Conservation (phyloP, 1,284 basidiomycete genomes). For the Tilletia caries region DNA sequence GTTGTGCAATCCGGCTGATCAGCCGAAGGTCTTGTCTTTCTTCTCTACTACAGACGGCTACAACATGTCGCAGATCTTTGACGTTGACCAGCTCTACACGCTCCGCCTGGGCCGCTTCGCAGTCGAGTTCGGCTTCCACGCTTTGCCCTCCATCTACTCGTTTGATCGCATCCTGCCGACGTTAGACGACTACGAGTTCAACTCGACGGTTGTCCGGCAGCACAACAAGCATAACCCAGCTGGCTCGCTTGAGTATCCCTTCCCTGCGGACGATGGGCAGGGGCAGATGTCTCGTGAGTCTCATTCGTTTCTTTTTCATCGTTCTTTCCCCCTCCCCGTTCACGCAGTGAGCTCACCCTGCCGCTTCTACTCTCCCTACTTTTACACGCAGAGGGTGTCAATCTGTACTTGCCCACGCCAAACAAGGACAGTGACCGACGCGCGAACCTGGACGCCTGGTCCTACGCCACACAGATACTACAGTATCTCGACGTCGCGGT, state of each 20-base stretch:
- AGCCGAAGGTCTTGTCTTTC: conserved; percentile 63
- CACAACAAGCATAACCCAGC: conserved; percentile 63
- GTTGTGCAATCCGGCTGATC: no score
- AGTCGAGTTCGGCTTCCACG: conserved; percentile 68
- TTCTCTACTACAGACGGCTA: conserved; percentile 63
- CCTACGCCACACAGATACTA: conserved; percentile 31
- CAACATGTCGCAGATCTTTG: conserved; percentile 61
- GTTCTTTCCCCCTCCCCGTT: not conserved
- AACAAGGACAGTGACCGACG: not conserved
- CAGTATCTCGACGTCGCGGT: conserved; percentile 53
- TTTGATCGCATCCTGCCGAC: conserved; percentile 63
- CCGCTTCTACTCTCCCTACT: no score
- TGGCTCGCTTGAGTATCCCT: conserved; percentile 62
- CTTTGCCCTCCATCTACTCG: conserved; percentile 65
- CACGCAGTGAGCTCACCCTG: not conserved
- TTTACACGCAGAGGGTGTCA: conserved; percentile 46
- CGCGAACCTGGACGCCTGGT: conserved; percentile 8
- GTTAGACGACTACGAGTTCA: conserved; percentile 62
- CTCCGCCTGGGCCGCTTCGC: conserved; percentile 62
- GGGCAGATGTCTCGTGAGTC: conserved; percentile 59
- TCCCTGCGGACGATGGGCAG: conserved; percentile 62
- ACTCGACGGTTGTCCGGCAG: conserved; percentile 63
- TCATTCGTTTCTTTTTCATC: not conserved
- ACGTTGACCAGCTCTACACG: conserved; percentile 59
- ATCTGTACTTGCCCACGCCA: conserved; percentile 52